Evolutionary conservation across 495 filamentous ascomycete species (phyloP), one percentile per base, ranked within the genome.

Genomic region (Immersiella caudata): DNA sequence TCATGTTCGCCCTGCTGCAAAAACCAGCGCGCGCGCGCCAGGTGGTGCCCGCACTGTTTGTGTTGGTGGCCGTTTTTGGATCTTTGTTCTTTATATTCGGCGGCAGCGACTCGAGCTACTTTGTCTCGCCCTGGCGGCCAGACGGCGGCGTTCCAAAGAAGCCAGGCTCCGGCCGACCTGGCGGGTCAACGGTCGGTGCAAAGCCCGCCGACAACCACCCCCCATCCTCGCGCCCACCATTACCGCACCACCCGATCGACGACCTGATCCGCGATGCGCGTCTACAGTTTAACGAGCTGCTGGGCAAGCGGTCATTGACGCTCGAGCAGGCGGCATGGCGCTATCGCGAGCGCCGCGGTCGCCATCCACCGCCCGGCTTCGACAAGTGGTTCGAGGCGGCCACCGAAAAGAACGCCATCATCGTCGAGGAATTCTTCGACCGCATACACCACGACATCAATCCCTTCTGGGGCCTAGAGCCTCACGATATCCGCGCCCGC

Each of bases 351-450:
- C 80, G 78, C 52, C 80, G 89, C 70, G 89, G 89, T 11, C 81
- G 89, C n/a, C 88, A 91, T 69, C 89, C 89, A 6, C 89, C 89
- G 5, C 89, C 89, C 14, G 88, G 88, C 14, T 91, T 91, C 73
- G 85, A 87, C 66, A 73, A 70, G 33, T 91, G 89, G 89, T 88
- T 88, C 69, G 74, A 79, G 55, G 87, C 82, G 62, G 89, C 89
- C 12, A 74, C 78, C 49, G 79, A 85, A 46, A 79, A 82, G 55
- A 79, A 83, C 6, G 83, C 84, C 49, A 76, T 88, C 58, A 80
- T 89, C 58, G 82, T 91, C 57, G 89, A 91, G 68, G 88, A 89
- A 66, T 85, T 85, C 71, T 90, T 88, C 73, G 86, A 90, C 67
- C 88, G 89, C 64, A 88, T 91, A 60, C 80, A 85, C 65, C 83